Evolutionary conservation across 768 basidiomycete genomes (phyloP).

Genomic region (Gyrodon lividus): DNA sequence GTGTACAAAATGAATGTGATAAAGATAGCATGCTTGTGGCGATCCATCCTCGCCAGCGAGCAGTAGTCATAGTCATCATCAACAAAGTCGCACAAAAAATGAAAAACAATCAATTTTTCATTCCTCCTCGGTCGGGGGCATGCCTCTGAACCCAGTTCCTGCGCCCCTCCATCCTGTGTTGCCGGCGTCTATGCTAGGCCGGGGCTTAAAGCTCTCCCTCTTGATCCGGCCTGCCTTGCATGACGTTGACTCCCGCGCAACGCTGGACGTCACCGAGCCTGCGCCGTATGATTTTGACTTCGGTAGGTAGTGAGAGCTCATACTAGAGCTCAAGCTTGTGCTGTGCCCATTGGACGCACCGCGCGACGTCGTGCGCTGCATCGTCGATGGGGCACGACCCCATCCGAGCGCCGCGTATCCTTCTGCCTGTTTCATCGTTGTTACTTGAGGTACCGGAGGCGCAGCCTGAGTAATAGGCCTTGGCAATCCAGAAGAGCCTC

Average conservation of each 20-base stretch:
- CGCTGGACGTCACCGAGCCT: constrained; percentile 7
- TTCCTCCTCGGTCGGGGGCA: constrained; percentile 29
- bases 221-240: constrained; percentile 53
- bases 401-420: constrained; percentile 31
- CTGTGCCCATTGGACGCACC: constrained; percentile 20
- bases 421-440: constrained; percentile 26
- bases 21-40: constrained; percentile 20
- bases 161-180: constrained; percentile 4
- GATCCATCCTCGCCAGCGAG: constrained; percentile 25
- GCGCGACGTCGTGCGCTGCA: constrained; percentile 28
- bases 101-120: constrained; percentile 3
- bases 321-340: constrained; percentile 1
- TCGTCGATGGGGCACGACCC: constrained; percentile 36
- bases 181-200: constrained; percentile 63
- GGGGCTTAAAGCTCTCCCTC: constrained; percentile 82
- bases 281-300: constrained; percentile 15
- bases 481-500: constrained; percentile 13
- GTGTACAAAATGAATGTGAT: constrained; percentile 22
- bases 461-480: constrained; percentile 5
- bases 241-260: constrained; percentile 12
- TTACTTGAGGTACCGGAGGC: constrained; percentile 12
- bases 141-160: constrained; percentile 17
- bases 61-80: neutral
- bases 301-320: constrained; percentile 8
- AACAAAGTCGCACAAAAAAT: constrained; percentile 1